These are phyloP conservation scores for Trypanosoma avium DNA, from an alignment of 208 protist genomes.

Conservation along the genomic window DNA sequence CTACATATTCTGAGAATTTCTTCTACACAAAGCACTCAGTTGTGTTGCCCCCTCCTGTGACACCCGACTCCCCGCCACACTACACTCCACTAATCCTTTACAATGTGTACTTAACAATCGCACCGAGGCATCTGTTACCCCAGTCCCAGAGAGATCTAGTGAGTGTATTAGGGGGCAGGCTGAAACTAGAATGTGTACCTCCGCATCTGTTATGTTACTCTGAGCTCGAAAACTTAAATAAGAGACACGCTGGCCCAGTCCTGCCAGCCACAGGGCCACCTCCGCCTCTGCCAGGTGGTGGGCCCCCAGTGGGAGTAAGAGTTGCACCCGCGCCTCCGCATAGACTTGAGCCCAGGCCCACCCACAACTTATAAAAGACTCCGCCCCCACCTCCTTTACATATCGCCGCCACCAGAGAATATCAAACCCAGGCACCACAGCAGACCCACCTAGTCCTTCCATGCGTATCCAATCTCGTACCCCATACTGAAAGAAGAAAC, in stretches of 20 bases:
- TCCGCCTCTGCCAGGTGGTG: conserved; percentile 17
- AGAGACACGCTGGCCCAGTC: conserved; percentile 29
- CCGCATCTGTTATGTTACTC: conserved; percentile 19
- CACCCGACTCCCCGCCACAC: conserved; percentile 20
- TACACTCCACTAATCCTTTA: conserved; percentile 27
- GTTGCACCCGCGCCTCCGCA: conserved; percentile 32
- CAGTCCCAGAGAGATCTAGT: conserved; percentile 29
- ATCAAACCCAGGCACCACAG: conserved; percentile 24
- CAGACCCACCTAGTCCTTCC: conserved; percentile 20
- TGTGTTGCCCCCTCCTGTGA: not conserved
- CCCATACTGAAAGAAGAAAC: conserved; percentile 31
- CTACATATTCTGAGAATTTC: conserved; percentile 9
- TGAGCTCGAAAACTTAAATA: conserved; percentile 25
- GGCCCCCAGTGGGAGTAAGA: conserved; percentile 20
- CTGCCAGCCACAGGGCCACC: conserved; percentile 25
- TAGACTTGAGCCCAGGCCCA: conserved; percentile 32
- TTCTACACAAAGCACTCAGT: conserved; percentile 9
- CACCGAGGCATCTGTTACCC: conserved; percentile 18
- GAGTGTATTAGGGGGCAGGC: conserved; percentile 28
- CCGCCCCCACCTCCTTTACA: conserved; percentile 13
- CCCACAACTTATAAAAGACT: conserved; percentile 17
- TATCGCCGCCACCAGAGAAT: conserved; percentile 40
- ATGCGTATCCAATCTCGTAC: conserved; percentile 33
- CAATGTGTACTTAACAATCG: conserved; percentile 8
- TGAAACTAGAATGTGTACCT: conserved; percentile 21